Evolutionary conservation across 352 stramenopile genomes (phyloP).

Genomic region (Phytophthora agathidicida): DNA sequence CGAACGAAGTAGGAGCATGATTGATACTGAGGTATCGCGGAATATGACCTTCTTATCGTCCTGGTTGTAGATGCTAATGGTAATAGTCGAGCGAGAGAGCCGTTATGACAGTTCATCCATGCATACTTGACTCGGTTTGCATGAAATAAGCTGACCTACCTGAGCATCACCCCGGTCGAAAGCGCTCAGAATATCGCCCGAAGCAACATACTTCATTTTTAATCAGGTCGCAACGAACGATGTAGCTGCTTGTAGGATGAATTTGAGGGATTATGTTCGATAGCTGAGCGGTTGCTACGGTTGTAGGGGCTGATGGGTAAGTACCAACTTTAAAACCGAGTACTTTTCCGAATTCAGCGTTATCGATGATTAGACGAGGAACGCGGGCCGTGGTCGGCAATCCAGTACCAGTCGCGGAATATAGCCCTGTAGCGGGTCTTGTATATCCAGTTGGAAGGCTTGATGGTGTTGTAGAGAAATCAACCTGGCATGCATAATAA

Average conservation of each 20-base stretch:
- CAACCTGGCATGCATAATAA: constrained; percentile 12
- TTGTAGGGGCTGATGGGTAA: constrained; percentile 10
- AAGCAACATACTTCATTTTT: constrained; percentile 28
- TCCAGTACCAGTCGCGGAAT: constrained; percentile 6
- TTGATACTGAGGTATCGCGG: too few species aligned
- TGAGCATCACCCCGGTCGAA: constrained; percentile 14
- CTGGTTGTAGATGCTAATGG: constrained; percentile 22
- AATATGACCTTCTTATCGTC: constrained; percentile 10
- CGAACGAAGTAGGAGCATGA: constrained; percentile 11
- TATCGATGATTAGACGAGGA: constrained; percentile 21
- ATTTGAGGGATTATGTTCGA: constrained; percentile 19
- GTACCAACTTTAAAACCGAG: constrained; percentile 6
- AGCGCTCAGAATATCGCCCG: constrained; percentile 13
- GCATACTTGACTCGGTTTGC: constrained; percentile 16
- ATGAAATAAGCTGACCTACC: constrained; percentile 8
- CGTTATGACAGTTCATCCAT: constrained; percentile 15
- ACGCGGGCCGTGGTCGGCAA: constrained; percentile 7
- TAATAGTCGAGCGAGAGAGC: constrained; percentile 1
- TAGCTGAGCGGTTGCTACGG: constrained; percentile 1
- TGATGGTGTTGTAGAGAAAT: neutral
- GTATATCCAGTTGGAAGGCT: neutral
- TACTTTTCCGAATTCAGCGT: constrained; percentile 11
- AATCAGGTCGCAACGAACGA: constrained; percentile 23
- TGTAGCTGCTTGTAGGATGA: constrained; percentile 8
- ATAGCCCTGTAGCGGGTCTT: constrained; percentile 1